These are phyloP conservation scores for Acacia confusa DNA, from an alignment of 306 rosid genomes.

Conservation along the genomic window DNA sequence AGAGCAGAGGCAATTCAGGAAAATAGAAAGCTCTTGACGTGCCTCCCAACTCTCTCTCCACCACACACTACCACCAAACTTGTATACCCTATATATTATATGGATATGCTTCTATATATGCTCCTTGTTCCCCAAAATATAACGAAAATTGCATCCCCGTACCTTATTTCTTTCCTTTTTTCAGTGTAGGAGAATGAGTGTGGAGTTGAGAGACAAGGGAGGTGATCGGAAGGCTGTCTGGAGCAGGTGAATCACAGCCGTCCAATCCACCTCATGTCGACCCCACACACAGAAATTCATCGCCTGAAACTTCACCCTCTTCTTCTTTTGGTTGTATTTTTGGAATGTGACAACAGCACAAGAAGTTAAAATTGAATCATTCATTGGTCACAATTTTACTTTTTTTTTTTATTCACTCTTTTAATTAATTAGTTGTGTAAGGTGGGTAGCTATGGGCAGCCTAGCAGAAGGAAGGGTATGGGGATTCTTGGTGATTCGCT, in stretches of 20 bases:
- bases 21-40: conserved; percentile 22
- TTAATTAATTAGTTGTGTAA: neutral
- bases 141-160: neutral
- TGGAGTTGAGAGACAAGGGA: neutral
- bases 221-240: neutral
- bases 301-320: conserved; percentile 31
- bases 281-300: conserved; percentile 39
- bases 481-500: conserved; percentile 5
- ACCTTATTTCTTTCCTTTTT: neutral
- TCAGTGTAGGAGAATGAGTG: neutral
- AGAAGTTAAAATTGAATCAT: neutral
- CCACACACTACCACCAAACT: neutral
- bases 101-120: neutral
- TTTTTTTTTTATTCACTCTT: neutral
- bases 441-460: neutral
- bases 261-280: conserved; percentile 25
- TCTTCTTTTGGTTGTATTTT: neutral
- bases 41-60: neutral
- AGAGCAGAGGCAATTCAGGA: conserved; percentile 16
- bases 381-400: neutral
- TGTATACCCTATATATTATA: neutral
- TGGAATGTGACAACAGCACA: neutral
- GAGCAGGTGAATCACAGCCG: conserved; percentile 37
- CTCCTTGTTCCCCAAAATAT: neutral
- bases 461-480: neutral